Evolutionary conservation across 441 rosid species (phyloP).

Genomic region (Pelargonium australe): DNA sequence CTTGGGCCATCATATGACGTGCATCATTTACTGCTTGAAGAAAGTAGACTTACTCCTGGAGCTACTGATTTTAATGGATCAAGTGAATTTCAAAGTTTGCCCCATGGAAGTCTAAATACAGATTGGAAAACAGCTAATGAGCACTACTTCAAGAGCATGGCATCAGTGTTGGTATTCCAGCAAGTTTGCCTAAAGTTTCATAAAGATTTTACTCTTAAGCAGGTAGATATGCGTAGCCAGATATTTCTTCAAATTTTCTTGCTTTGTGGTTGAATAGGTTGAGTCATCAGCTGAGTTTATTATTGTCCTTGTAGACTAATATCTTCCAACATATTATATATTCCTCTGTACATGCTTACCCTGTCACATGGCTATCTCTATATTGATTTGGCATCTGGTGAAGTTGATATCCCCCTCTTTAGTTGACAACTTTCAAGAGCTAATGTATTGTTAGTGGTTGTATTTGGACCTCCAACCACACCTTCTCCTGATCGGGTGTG

Average conservation of each 20-base stretch:
- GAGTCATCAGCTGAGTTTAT: too few relatives aligned
- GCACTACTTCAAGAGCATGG: slow-evolving; percentile 35
- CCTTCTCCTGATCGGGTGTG: not conserved
- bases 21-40: slow-evolving; percentile 52
- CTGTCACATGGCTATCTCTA: too few relatives aligned
- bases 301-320: too few relatives aligned
- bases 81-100: slow-evolving; percentile 25
- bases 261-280: too few relatives aligned
- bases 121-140: slow-evolving; percentile 59
- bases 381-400: too few relatives aligned
- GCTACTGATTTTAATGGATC: slow-evolving; percentile 25
- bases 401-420: too few relatives aligned
- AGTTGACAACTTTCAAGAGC: too few relatives aligned
- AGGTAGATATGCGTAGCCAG: slow-evolving; percentile 37
- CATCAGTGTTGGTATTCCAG: slow-evolving; percentile 65
- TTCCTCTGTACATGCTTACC: too few relatives aligned
- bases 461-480: too few relatives aligned
- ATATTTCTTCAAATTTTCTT: too few relatives aligned
- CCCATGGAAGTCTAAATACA: not conserved
- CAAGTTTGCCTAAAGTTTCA: slow-evolving; percentile 58
- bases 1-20: slow-evolving; percentile 62
- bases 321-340: too few relatives aligned
- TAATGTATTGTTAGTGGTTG: too few relatives aligned
- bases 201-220: slow-evolving; percentile 68
- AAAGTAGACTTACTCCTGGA: slow-evolving; percentile 32